Evolutionary conservation across 2,329 filamentous ascomycete species (phyloP).

Genomic region (Pyricularia sp.): DNA sequence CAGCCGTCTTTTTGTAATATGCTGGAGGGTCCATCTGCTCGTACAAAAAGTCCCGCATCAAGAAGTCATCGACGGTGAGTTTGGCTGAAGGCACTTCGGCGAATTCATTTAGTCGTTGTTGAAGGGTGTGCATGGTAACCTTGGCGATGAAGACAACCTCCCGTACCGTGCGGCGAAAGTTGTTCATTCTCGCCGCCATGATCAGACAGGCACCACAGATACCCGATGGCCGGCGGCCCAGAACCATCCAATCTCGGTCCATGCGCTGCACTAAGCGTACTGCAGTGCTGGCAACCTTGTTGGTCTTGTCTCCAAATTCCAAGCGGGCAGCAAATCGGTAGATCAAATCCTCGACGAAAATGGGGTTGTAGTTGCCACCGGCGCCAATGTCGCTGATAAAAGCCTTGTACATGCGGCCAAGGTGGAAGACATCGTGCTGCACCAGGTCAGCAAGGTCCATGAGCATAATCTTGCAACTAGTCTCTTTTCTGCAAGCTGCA

Average conservation of each 20-base stretch:
- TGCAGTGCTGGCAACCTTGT: constrained; percentile 80
- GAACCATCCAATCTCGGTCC: constrained; percentile 96
- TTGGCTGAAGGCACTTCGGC: constrained; percentile 75
- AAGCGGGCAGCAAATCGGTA: constrained; percentile 85
- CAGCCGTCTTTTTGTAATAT: constrained; percentile 58
- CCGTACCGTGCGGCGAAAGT: constrained; percentile 83
- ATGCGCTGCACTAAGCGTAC: constrained; percentile 83
- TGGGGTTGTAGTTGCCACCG: constrained; percentile 45
- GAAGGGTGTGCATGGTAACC: constrained; percentile 87
- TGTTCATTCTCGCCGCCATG: constrained; percentile 95
- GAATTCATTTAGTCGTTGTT: constrained; percentile 87
- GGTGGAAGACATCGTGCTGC: constrained; percentile 80
- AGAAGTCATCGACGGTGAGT: constrained; percentile 75
- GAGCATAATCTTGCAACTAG: constrained; percentile 75
- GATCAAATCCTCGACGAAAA: constrained; percentile 84
- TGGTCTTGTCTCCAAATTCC: constrained; percentile 75
- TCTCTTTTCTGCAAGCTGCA: constrained; percentile 71
- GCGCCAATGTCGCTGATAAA: constrained; percentile 57
- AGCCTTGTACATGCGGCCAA: constrained; percentile 84
- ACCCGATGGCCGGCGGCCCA: constrained; percentile 85
- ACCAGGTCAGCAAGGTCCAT: constrained; percentile 87
- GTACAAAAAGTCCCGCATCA: constrained; percentile 50
- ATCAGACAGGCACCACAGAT: constrained; percentile 92
- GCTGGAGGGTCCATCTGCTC: constrained; percentile 68
- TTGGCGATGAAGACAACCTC: constrained; percentile 99